Percentiles rank a stretch among this genome's conserved stretches.
Evolutionary conservation across 1,139 yeast genomes (phyloP).

Genomic region (Geotrichum australiense): DNA sequence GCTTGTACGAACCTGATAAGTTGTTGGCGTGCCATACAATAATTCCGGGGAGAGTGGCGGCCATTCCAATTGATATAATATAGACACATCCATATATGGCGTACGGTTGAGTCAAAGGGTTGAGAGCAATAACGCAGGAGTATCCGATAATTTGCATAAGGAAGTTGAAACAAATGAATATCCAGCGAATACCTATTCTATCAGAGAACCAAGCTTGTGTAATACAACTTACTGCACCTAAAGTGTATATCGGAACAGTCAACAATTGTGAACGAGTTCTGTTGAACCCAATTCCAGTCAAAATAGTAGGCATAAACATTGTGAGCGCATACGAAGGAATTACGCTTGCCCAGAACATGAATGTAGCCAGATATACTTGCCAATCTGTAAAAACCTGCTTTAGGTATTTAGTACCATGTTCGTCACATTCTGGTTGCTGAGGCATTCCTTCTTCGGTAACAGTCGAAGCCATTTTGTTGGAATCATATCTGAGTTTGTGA

Average conservation of each 20-base stretch:
- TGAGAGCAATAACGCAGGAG: constrained; percentile 23
- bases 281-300: constrained; percentile 29
- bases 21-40: constrained; percentile 39
- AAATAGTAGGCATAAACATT: constrained; percentile 33
- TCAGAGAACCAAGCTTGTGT: constrained; percentile 33
- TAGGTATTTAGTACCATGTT: constrained; percentile 22
- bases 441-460: constrained; percentile 7
- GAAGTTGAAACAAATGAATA: constrained; percentile 31
- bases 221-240: constrained; percentile 33
- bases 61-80: constrained; percentile 34
- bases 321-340: constrained; percentile 26
- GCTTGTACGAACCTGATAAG: constrained; percentile 35
- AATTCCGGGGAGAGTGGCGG: constrained; percentile 35
- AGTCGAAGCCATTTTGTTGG: constrained; percentile 16
- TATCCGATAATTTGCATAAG: constrained; percentile 33
- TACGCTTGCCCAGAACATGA: constrained; percentile 19
- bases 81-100: constrained; percentile 33
- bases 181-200: constrained; percentile 31
- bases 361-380: constrained; percentile 25
- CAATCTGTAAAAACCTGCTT: constrained; percentile 31
- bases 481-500: constrained; percentile 38
- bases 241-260: constrained; percentile 34
- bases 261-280: constrained; percentile 27
- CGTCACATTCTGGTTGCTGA: constrained; percentile 6
- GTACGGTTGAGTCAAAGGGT: constrained; percentile 13